A percentile compares a stretch with the other conserved stretches of the same genome.
Conservation (phyloP, 2,329 filamentous ascomycete species). For the Neonectria sp. region DNA sequence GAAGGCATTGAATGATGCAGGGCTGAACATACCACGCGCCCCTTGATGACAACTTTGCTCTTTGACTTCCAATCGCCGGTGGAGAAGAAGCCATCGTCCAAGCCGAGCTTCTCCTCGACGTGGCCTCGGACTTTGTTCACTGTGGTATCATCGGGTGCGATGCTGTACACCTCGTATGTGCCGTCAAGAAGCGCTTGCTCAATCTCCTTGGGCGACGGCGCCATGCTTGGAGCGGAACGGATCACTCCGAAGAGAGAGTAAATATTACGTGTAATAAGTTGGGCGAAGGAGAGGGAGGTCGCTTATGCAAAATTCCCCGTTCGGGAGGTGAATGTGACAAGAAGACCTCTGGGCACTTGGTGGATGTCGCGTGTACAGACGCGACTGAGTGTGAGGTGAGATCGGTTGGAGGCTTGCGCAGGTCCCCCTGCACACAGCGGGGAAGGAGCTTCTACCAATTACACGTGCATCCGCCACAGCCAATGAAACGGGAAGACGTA, state of each 20-base stretch:
- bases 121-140: conserved; percentile 71
- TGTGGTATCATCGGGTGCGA: conserved; percentile 63
- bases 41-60: conserved; percentile 72
- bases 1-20: neutral
- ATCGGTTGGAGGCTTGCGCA: conserved; percentile 30
- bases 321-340: conserved; percentile 7
- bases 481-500: conserved; percentile 15
- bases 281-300: neutral
- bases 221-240: conserved; percentile 51
- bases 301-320: conserved; percentile 9
- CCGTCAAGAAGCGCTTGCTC: conserved; percentile 63
- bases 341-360: conserved; percentile 7
- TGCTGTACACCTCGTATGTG: conserved; percentile 62
- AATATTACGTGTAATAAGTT: neutral
- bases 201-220: conserved; percentile 59
- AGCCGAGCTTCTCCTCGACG: conserved; percentile 63
- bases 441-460: conserved; percentile 43
- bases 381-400: conserved; percentile 17
- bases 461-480: neutral
- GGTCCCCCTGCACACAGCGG: conserved; percentile 25
- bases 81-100: conserved; percentile 68
- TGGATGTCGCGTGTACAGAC: conserved; percentile 32
- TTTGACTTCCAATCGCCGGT: conserved; percentile 68
- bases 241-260: neutral
- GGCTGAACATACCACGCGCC: conserved; percentile 63